Conservation (phyloP, 1,139 yeast genomes). For the Nakaseomyces bracarensis region DNA sequence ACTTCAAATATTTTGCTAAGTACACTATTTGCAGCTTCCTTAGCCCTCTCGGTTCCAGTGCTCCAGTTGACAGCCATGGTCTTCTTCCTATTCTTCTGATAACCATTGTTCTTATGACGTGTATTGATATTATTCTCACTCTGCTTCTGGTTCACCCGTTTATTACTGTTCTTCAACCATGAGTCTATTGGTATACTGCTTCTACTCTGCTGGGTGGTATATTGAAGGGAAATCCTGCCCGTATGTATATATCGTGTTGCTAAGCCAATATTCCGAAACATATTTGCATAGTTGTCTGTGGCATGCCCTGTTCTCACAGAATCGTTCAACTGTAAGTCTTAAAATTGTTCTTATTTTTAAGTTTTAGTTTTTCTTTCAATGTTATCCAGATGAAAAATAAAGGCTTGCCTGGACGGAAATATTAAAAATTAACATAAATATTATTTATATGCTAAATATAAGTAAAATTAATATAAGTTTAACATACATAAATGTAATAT, state of each 20-base stretch:
- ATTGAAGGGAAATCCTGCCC: background rate
- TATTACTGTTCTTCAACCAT: background rate
- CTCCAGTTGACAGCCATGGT: slow-evolving; percentile 22
- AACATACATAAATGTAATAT: too few relatives aligned
- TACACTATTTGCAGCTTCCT: slow-evolving; percentile 23
- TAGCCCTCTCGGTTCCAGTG: slow-evolving; percentile 28
- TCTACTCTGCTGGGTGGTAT: background rate
- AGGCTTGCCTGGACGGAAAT: too few relatives aligned
- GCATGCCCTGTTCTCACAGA: too few relatives aligned
- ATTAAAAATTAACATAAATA: too few relatives aligned
- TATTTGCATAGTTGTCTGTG: background rate
- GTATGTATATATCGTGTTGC: background rate
- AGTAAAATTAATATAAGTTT: too few relatives aligned
- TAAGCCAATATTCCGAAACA: background rate
- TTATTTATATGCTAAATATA: too few relatives aligned
- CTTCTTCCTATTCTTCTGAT: slow-evolving; percentile 9
- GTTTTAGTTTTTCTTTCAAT: too few relatives aligned
- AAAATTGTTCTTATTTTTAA: too few relatives aligned
- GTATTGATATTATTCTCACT: background rate
- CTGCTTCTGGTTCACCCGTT: background rate
- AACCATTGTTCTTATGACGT: background rate
- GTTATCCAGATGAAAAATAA: too few relatives aligned
- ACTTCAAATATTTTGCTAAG: slow-evolving; percentile 19
- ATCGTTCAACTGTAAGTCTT: too few relatives aligned
- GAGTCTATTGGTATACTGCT: slow-evolving; percentile 3